Base-by-base conservation (phyloP, 139 green algal species). In the Chlorella vulgaris region DNA sequence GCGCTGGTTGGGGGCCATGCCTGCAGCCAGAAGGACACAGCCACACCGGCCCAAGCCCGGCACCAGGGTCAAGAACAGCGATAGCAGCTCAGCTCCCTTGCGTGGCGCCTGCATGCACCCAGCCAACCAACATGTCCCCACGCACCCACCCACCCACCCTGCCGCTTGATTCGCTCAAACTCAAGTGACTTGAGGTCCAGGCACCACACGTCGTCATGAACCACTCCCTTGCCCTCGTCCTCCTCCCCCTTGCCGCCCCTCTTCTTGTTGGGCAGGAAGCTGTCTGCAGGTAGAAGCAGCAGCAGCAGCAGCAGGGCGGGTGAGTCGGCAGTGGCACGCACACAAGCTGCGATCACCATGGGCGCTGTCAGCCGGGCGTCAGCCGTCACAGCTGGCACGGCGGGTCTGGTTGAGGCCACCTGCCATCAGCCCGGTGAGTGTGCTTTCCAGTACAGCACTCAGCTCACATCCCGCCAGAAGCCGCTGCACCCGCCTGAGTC, bases 91-190 rank as follows among this genome's bases (percentile, higher is more conserved):
- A 24, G 4, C 29, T 43, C 1, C 21, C 24, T 39, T 2, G 33
- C 21, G n/a, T n/a, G n/a, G n/a, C n/a, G n/a, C n/a, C n/a, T n/a
- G n/a, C n/a, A n/a, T n/a, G n/a, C n/a, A n/a, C n/a, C n/a, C n/a
- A n/a, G n/a, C n/a, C n/a, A n/a, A n/a, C n/a, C n/a, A n/a, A n/a
- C n/a, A n/a, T n/a, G n/a, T n/a, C n/a, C n/a, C n/a, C n/a, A n/a
- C n/a, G n/a, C n/a, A 13, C 43, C 15, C 40, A 18, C 24, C 39
- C n/a, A 24, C 71, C 3, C 53, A 79, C 73, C 74, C 55, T 71
- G 74, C 76, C 94, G 95, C 85, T 97, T 97, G 47, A 98, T 84
- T 43, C 91, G 93, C 83, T 97, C 91, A 97, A 97, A 99, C 89
- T 95, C 91, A 82, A 84, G 2, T n/a, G 28, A 78, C 39, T 85